A percentile compares a stretch with the other conserved stretches of the same genome.
Conservation (phyloP, 495 filamentous ascomycete species). For the Penicillium canescens region DNA sequence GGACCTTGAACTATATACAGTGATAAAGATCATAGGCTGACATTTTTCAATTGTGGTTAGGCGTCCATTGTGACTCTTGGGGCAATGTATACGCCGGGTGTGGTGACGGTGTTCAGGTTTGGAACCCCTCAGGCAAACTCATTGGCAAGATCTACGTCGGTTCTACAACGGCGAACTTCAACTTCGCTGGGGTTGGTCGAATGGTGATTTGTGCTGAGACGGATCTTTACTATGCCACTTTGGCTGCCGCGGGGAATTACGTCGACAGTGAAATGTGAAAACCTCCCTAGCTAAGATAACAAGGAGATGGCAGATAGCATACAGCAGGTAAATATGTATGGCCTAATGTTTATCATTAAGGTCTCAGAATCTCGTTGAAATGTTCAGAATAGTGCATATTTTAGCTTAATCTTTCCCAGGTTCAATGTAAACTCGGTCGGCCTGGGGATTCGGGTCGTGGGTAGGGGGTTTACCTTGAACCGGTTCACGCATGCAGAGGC, state of each 20-base stretch:
- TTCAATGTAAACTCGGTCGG: too few relatives aligned
- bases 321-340: too few relatives aligned
- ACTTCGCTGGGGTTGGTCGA: slow-evolving; percentile 54
- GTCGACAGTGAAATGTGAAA: slow-evolving; percentile 26
- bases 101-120: slow-evolving; percentile 47
- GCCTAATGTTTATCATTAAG: too few relatives aligned
- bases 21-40: background rate
- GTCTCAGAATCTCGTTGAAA: too few relatives aligned
- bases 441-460: too few relatives aligned
- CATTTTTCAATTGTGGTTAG: slow-evolving; percentile 8
- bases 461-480: too few relatives aligned
- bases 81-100: slow-evolving; percentile 49
- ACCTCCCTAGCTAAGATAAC: too few relatives aligned
- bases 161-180: slow-evolving; percentile 51
- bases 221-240: slow-evolving; percentile 48
- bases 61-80: slow-evolving; percentile 43
- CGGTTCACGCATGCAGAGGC: too few relatives aligned
- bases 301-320: too few relatives aligned
- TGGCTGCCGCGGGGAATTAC: slow-evolving; percentile 42
- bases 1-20: background rate
- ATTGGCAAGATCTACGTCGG: slow-evolving; percentile 52
- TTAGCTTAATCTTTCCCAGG: too few relatives aligned
- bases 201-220: slow-evolving; percentile 53
- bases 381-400: too few relatives aligned
- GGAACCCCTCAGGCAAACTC: slow-evolving; percentile 39